A percentile compares a stretch with the other conserved stretches of the same genome.
Evolutionary conservation across 139 green algal genomes (phyloP).

Genomic region (Picochlorum costavermella): DNA sequence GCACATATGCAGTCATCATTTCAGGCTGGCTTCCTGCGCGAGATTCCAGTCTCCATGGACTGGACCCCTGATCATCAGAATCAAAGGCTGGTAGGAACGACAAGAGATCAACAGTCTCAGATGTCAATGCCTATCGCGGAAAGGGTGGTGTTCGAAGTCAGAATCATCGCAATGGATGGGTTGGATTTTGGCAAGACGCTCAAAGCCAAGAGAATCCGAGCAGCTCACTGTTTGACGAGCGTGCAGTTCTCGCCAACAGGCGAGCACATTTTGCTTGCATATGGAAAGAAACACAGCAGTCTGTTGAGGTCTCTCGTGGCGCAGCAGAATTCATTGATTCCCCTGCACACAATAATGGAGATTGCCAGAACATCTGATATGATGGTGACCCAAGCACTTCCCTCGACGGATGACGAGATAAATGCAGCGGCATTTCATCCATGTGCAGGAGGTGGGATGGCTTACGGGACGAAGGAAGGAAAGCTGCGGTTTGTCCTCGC

Average conservation of each 20-base stretch:
- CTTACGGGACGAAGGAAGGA: conserved; percentile 91
- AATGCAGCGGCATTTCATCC: conserved; percentile 84
- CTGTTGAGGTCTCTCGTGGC: conserved; percentile 67
- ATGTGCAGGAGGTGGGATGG: conserved; percentile 64
- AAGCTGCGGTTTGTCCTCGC: conserved; percentile 45
- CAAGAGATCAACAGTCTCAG: neutral
- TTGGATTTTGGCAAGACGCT: conserved; percentile 44
- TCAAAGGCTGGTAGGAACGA: neutral
- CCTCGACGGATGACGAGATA: conserved; percentile 78
- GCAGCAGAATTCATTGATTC: conserved; percentile 45
- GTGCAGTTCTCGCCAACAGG: conserved; percentile 82
- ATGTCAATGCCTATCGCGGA: conserved; percentile 9
- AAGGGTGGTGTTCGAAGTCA: conserved; percentile 61
- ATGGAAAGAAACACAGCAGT: conserved; percentile 77
- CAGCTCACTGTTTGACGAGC: conserved; percentile 90
- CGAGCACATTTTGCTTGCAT: conserved; percentile 79
- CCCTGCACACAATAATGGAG: conserved; percentile 85
- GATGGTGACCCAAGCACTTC: conserved; percentile 63
- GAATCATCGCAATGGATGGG: conserved; percentile 46
- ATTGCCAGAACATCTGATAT: conserved; percentile 54
- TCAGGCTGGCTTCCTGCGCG: no score
- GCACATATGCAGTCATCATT: neutral
- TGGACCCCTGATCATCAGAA: neutral
- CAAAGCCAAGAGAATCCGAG: conserved; percentile 51
- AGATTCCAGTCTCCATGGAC: conserved; percentile 2